Evolutionary conservation across 2,329 filamentous ascomycete genomes (phyloP), one percentile per base, ranked within the genome.

Genomic region (Penicillium crustosum): DNA sequence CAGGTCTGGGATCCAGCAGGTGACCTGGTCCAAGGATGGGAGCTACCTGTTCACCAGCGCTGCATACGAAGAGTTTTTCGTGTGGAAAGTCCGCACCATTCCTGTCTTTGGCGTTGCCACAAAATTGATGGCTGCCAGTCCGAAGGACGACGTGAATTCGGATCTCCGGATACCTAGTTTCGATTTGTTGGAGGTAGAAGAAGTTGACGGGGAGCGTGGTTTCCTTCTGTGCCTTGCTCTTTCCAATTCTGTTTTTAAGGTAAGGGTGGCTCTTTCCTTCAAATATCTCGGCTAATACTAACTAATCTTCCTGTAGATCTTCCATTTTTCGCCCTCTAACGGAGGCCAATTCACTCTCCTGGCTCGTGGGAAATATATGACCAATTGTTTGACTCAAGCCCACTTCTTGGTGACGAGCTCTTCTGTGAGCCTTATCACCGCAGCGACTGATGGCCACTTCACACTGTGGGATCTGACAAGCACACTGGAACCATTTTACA

Each of bases 101-200:
- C 79, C 86, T 27, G 78, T 80, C 2, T 75, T 84, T 55, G 78
- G 77, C 3, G 66, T 85, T 10, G 82, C 84, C 0, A 76, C 83
- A 1, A 74, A 83, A 0, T 81, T 83, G 61, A 78, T 83, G 61
- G 79, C 78, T 2, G 69, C 73, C 13, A 81, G 82, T 66, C 78
- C 79, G 0, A 78, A 78, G 17, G 70, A 71, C 10, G 78, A 81
- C 41, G 78, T 76, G 41, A 78, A 81, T 31, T 77, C 79, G 13
- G 93, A 97, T 72, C 79, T 96, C 55, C 83, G 93, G 15, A 90
- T 97, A 63, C 91, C 88, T 77, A 86, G 87, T 66, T 94, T 96
- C 69, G 89, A 93, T 66, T 79, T 88, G 0, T 60, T 77, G 8
- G 67, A 65, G 42, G 61, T 71, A 10, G 60, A 65, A 49, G 63